Percentiles rank a stretch among this genome's conserved stretches.
Evolutionary conservation across 768 basidiomycete species (phyloP).

Genomic region (Phylloporus rhodoxanthus): DNA sequence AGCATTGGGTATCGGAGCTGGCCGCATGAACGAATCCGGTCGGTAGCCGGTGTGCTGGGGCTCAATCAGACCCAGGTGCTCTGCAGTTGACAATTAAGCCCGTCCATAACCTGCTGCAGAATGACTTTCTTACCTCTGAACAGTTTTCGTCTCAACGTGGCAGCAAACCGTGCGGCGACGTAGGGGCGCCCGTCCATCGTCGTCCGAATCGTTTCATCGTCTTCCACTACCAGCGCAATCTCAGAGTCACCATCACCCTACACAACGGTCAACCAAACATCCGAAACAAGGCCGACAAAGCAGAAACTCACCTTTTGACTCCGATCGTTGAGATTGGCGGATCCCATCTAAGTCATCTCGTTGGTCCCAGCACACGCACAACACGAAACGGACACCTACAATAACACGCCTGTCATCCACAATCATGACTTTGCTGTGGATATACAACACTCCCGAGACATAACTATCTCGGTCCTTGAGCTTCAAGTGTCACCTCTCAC

Average conservation of each 20-base stretch:
- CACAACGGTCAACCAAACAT: slow-evolving; percentile 7
- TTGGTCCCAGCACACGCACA: slow-evolving; percentile 1
- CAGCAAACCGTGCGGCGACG: slow-evolving; percentile 72
- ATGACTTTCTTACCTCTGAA: slow-evolving; percentile 55
- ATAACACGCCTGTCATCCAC: slow-evolving; percentile 90
- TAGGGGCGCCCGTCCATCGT: slow-evolving; percentile 76
- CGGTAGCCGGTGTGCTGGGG: slow-evolving; percentile 52
- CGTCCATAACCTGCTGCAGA: background rate
- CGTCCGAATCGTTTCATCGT: slow-evolving; percentile 67
- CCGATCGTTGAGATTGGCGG: slow-evolving; percentile 88
- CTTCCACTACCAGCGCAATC: slow-evolving; percentile 89
- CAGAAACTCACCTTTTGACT: slow-evolving; percentile 55
- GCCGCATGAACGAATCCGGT: slow-evolving; percentile 60
- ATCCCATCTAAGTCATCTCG: slow-evolving; percentile 61
- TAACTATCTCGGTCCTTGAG: slow-evolving; percentile 43
- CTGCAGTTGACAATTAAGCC: slow-evolving; percentile 34
- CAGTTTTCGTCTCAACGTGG: slow-evolving; percentile 74
- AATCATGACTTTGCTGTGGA: slow-evolving; percentile 89
- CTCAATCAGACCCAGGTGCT: slow-evolving; percentile 80
- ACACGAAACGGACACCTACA: slow-evolving; percentile 38
- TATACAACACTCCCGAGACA: slow-evolving; percentile 75
- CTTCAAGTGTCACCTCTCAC: background rate
- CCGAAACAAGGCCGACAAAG: background rate
- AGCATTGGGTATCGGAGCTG: slow-evolving; percentile 65
- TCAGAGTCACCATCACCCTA: slow-evolving; percentile 93